Evolutionary conservation across 371 early-diverging fungal species (phyloP), one percentile per base, ranked within the genome.

Genomic region (Basidiobolus meristosporus): DNA sequence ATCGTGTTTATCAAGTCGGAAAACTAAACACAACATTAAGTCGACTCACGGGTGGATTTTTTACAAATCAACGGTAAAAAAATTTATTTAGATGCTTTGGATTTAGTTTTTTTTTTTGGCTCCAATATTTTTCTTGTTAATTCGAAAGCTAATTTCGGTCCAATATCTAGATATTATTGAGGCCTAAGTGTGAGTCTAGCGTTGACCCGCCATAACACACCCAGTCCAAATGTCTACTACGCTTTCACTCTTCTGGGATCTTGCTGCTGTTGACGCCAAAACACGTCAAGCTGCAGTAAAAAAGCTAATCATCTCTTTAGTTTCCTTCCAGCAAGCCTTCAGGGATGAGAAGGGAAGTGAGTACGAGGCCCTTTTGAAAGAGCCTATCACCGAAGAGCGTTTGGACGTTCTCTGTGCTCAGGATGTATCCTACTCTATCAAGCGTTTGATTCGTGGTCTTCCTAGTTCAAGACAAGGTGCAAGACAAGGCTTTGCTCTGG

Each of bases 401-500:
- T 53, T 81, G 38, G 75, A 78, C 38, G 48, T 52, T 47, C 57
- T 68, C 33, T 73, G 69, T 38, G 61, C 63, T 2, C 16, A 18
- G 21, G 90, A 90, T 45, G 82, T 91, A 9, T 54, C 77, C 6
- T 95, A 95, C 51, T 83, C 80, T 3, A 53, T 91, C n/a, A 76
- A 75, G 50, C 77, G 96, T 48, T 66, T 95, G 36, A 52, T 90
- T 38, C 62, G 82, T 41, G 96, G 96, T 50, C 62, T 95, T 40
- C 68, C 86, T 18, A 82, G 82, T 41, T 73, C 84, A 7, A 69
- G 91, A 41, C 78, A 84, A 44, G 90, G 78, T 26, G 91, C 96
- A 15, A 66, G 96, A 41, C 91, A 91, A 49, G 96, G 96, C 11
- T 95, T 89, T 54, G 72, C 90, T 4, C 60, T 90, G 22, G 88